Evolutionary conservation across 495 filamentous ascomycete genomes (phyloP), one percentile per base, ranked within the genome.

Genomic region (Talaromyces trachyspermus): DNA sequence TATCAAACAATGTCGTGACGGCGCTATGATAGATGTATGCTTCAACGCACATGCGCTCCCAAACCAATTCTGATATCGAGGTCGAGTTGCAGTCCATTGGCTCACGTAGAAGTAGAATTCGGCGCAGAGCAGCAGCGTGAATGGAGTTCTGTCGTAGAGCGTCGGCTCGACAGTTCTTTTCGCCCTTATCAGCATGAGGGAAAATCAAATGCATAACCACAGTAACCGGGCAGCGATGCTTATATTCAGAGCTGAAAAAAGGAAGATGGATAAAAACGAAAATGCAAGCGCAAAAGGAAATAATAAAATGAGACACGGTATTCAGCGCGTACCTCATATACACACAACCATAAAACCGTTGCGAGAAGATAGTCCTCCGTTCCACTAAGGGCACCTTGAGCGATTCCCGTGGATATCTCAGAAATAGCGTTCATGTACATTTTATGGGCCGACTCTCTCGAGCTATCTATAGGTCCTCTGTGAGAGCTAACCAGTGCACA

Each of bases 11-110:
- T 29, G 42, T 44, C 14, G 42, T 44, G 14, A 32, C 42, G 22
- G 42, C 42, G 27, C 42, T 44, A 17, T 44, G 42, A 33, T 44
- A 44, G 10, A 44, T 44, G 22, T 44, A 44, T 11, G 42, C 29
- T 19, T 44, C 42, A 6, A 44, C 42, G 32, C 42, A 44, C 42
- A 33, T 44, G 17, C 42, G 42, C 27, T 44, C 42, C 42, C 42
- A 44, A n/a, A 44, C 14, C 1, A 44, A 26, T 44, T 44, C 42
- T 32, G 42, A 26, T 5, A 29, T 33, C n/a, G 42, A 29, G 4
- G 25, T 15, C 29, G 29, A 26, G 6, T 10, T 18, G 27, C 5
- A 19, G 27, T 44, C 17, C 25, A 44, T 30, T 2, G 42, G 42
- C 15, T 33, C 3, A 1, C 42, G 42, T 8, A 44, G 32, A 3